Evolutionary conservation across 169 alveolate genomes (phyloP).

Genomic region (Cryptosporidium felis): DNA sequence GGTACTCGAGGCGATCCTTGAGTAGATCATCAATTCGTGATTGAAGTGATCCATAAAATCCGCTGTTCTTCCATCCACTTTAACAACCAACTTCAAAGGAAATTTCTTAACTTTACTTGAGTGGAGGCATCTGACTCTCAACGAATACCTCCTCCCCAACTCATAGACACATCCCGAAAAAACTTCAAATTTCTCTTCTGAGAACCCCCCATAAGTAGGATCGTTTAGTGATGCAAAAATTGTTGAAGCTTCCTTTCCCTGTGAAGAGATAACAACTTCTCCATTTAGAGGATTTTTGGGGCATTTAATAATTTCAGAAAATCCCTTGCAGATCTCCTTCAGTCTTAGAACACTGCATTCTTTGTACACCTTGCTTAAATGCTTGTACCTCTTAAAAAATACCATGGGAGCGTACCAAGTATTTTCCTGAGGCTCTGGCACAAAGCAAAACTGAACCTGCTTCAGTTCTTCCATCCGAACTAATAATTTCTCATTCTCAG

Average conservation of each 20-base stretch:
- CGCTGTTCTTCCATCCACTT: slow-evolving; percentile 59
- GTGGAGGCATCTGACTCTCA: slow-evolving; percentile 43
- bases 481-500: background rate
- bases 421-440: slow-evolving; percentile 9
- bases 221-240: slow-evolving; percentile 4
- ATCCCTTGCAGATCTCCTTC: slow-evolving; percentile 4
- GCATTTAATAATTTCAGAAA: background rate
- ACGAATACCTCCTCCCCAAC: slow-evolving; percentile 31
- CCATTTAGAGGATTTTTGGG: background rate
- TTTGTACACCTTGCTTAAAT: slow-evolving; percentile 6
- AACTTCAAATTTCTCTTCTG: slow-evolving; percentile 14
- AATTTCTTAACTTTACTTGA: slow-evolving; percentile 21
- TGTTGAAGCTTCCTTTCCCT: slow-evolving; percentile 68
- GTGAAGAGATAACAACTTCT: slow-evolving; percentile 8
- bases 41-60: slow-evolving; percentile 63
- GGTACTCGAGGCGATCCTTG: slow-evolving; percentile 51
- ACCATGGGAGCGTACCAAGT: slow-evolving; percentile 66
- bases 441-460: slow-evolving; percentile 1
- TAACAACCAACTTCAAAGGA: slow-evolving; percentile 28
- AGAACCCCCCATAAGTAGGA: background rate
- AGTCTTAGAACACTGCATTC: slow-evolving; percentile 19
- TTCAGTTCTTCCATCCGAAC: slow-evolving; percentile 20
- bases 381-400: slow-evolving; percentile 38
- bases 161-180: slow-evolving; percentile 61
- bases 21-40: slow-evolving; percentile 32